phyloP scores from a whole-genome alignment of 345 rosid species.

The Cardamine occulta region DNA sequence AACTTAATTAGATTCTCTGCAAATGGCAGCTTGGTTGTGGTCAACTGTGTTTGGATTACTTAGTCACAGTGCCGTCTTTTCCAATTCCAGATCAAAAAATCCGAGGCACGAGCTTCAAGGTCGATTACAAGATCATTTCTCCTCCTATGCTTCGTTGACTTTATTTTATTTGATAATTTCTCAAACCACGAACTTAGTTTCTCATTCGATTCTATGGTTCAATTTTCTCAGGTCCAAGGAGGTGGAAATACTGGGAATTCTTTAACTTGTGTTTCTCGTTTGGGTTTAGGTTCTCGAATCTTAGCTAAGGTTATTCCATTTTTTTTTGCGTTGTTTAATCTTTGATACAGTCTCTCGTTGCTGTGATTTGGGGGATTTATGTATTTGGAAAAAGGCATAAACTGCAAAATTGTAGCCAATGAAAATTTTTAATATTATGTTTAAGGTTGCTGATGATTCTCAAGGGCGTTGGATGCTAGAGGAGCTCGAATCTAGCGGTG shows the following conservation, averaged over 20 bases:
- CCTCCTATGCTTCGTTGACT: constrained; percentile 14
- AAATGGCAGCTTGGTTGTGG: constrained; percentile 73
- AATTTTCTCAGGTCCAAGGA: constrained; percentile 60
- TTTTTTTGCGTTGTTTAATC: neutral
- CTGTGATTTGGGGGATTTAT: neutral
- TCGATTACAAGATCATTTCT: neutral
- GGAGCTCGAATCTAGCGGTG: constrained; percentile 63
- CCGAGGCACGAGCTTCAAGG: constrained; percentile 72
- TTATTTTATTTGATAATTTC: neutral
- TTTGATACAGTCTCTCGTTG: neutral
- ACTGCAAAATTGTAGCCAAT: neutral
- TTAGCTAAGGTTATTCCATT: constrained; percentile 55
- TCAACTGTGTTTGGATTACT: constrained; percentile 62
- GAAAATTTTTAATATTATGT: neutral
- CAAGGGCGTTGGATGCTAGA: constrained; percentile 61
- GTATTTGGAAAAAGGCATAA: neutral
- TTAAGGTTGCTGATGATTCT: constrained; percentile 62
- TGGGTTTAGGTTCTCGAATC: constrained; percentile 61
- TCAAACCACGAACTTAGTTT: neutral
- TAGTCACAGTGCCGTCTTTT: constrained; percentile 75
- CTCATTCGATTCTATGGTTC: neutral
- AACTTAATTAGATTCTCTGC: constrained; percentile 4
- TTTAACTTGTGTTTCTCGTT: constrained; percentile 61
- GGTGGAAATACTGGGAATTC: constrained; percentile 78
- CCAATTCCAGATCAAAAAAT: constrained; percentile 88